Base-by-base conservation (phyloP, 768 basidiomycete genomes). In the Lenzites betulinus region DNA sequence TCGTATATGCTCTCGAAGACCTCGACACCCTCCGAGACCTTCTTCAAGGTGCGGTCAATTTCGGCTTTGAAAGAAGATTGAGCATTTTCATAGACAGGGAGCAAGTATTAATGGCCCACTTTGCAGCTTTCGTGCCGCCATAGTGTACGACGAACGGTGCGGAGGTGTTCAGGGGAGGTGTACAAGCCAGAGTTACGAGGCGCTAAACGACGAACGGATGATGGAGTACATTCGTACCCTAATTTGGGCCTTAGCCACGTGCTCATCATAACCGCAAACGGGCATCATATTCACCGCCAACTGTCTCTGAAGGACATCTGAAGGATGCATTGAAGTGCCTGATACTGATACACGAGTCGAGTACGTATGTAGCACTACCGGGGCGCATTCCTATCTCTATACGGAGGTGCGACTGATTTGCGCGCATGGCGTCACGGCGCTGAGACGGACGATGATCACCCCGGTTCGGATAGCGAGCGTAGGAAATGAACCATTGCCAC, bases 41-140 rank as follows among this genome's bases (percentile, higher is more conserved):
- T 95, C 83, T 99, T 99, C 70, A 98, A 81, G 50, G 96, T 98
- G 72, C 92, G 87, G 86, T 98, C 97, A 67, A 99, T 98, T 79
- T 99, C 97, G 75, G 93, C 96, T 99, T 77, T 38, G 20, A 8
- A n/a, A 33, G 28, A 53, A 54, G 49, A 3, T 7, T 59, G 18
- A 62, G 50, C 13, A 22, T 41, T 13, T 33, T 25, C 22, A 25
- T 25, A 23, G 20, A 35, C 22, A 23, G 4, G 18, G 4, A 7
- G 8, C 28, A 36, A 2, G 0, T 28, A 22, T 13, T 42, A 15
- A 30, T 39, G 9, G 60, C 69, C 64, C 60, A 93, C 93, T 88
- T 82, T 95, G 93, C 63, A 95, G 83, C 79, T 95, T 95, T 76
- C 93, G 77, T 69, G 91, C 91, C 64, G 93, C 93, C 93, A 95